Evolutionary conservation across 768 basidiomycete genomes (phyloP), one percentile per base, ranked within the genome.

Genomic region (Rubroboletus pulcherrimus): DNA sequence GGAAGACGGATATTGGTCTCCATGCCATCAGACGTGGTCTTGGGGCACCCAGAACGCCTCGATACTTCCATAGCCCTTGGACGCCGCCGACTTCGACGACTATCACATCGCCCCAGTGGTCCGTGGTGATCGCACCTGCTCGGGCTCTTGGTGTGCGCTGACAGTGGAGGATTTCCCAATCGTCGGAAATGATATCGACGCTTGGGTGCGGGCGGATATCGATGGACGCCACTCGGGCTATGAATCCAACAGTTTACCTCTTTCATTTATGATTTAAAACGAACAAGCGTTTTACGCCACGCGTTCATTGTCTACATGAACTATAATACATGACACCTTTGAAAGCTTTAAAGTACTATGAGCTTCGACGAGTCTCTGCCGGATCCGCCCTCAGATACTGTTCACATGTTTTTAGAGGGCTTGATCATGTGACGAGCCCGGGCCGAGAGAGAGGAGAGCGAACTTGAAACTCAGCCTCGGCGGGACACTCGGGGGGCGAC

Each of bases 31-130:
- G 53, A 51, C 31, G 30, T 38, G 29, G 48, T 43, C 7, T 46
- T 34, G 45, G 39, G 21, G 30, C 35, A 54, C 17, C 15, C 37
- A 49, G 41, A 52, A 53, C n/a, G 29, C 40, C 7, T 48, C 24
- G 24, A 34, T 45, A 9, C 48, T 51, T 61, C 29, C 26, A 26
- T 49, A 15, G 37, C 7, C 21, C 12, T 26, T 56, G 58, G 43
- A 50, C 54, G 46, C 59, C 63, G 52, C n/a, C 49, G 45, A 46
- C 58, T 51, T 65, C 62, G 63, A 39, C 21, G 44, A 50, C 43
- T 10, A 17, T 44, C 42, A 17, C 35, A 5, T 41, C 31, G 15
- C 24, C 31, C 34, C 24, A 29, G 29, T 39, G 19, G 24, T 56
- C 62, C 62, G 63, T 48, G 7, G 54, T 63, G 51, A 62, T 45